These are phyloP conservation scores for Poterioochromonas sp. DNA, from an alignment of 352 stramenopile genomes.

Conservation along the genomic window DNA sequence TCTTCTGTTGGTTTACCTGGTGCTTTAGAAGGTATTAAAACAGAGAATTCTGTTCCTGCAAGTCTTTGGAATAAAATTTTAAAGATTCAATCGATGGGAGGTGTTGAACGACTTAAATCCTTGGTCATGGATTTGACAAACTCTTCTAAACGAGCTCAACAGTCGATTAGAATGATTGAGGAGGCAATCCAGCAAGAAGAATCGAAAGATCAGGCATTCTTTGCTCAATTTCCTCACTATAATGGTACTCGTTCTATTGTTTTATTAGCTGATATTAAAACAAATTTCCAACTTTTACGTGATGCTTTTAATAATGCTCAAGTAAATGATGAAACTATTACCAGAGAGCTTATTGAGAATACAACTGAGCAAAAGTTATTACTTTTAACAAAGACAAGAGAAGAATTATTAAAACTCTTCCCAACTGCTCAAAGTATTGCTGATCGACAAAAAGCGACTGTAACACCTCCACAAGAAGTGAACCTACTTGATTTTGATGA, in stretches of 20 bases:
- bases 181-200: not conserved
- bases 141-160: not conserved
- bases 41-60: not conserved
- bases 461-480: not conserved
- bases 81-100: conserved; percentile 8
- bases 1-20: conserved; percentile 16
- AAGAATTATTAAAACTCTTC: not conserved
- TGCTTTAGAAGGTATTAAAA: conserved; percentile 16
- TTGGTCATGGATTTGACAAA: not conserved
- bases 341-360: not conserved
- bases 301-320: conserved; percentile 23
- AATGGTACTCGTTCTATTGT: not conserved
- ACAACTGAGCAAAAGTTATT: not conserved
- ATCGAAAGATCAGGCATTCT: not conserved
- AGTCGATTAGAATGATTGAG: not conserved
- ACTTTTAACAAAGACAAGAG: not conserved
- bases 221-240: not conserved
- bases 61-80: conserved; percentile 10
- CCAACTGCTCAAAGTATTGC: too few species aligned
- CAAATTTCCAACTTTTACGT: not conserved
- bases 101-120: not conserved
- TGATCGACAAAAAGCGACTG: too few species aligned
- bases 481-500: conserved; percentile 8
- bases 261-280: not conserved
- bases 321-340: conserved; percentile 2